Evolutionary conservation across 2,329 filamentous ascomycete species (phyloP), one percentile per base, ranked within the genome.

Genomic region (Colletotrichum sp.): DNA sequence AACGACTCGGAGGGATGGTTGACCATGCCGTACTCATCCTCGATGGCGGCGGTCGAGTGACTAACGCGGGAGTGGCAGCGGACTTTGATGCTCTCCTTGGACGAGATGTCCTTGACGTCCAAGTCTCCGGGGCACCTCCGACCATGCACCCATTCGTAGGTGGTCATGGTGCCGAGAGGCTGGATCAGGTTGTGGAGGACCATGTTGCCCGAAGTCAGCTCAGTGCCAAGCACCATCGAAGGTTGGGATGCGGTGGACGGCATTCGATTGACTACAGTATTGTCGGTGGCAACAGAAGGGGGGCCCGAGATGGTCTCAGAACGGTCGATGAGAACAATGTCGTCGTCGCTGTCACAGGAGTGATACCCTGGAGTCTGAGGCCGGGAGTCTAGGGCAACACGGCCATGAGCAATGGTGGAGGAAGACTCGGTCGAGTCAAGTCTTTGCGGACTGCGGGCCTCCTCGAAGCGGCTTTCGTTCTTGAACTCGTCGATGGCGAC

Each of bases 81-180:
- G 44, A 74, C 70, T 60, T 60, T 68, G 39, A 74, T 69, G 59
- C 74, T 76, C 26, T 74, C 74, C n/a, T 44, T 68, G 34, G 74
- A 74, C 16, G 74, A 73, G 15, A 39, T 66, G 26, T 76, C 70
- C 44, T 69, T 76, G 64, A 65, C 26, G 34, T 74, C 71, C 24
- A 74, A 52, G 10, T 72, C 70, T 9, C 74, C 74, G 16, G 64
- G 70, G 34, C 64, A 76, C 13, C 32, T 26, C 3, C 71, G 70
- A 18, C 71, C 71, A 55, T 62, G 62, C 10, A 76, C 21, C 74
- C 74, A 76, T 13, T 69, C 70, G 60, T 74, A 74, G 1, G 49
- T 74, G 59, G 34, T 52, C 34, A 59, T 18, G 44, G 24, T 52
- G 13, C 71, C 64, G 18, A 69, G 44, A 4, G 70, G 74, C n/a